Conservation (phyloP, 768 basidiomycete species). For the Suillus spraguei region DNA sequence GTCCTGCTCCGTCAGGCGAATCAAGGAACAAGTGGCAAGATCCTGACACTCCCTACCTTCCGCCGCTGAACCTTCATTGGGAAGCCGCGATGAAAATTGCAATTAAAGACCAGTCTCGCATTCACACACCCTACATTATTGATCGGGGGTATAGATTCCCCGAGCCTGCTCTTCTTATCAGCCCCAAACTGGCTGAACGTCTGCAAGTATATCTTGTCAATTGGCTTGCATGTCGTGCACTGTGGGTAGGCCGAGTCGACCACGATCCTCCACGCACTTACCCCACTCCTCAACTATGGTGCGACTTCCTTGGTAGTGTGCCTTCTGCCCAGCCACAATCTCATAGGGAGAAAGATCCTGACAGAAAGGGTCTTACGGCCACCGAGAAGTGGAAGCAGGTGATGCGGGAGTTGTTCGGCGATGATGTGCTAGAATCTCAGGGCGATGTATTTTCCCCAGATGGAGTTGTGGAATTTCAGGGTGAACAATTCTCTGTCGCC, state of each 20-base stretch:
- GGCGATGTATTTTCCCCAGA: not conserved
- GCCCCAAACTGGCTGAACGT: not conserved
- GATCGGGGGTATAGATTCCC: slow-evolving; percentile 8
- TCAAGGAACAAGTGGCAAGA: slow-evolving; percentile 7
- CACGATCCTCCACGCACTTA: not conserved
- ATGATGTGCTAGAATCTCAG: not conserved
- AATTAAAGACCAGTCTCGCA: not conserved
- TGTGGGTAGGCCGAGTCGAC: slow-evolving; percentile 3
- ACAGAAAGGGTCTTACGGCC: not conserved
- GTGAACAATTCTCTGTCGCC: not conserved
- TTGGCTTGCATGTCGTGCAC: slow-evolving; percentile 3
- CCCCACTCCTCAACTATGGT: slow-evolving; percentile 9
- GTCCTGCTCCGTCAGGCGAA: not conserved
- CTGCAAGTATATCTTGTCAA: not conserved
- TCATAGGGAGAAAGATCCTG: not conserved
- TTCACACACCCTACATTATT: not conserved
- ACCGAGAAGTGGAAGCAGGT: slow-evolving; percentile 1
- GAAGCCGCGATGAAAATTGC: not conserved
- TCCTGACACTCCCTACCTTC: not conserved
- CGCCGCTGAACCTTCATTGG: not conserved
- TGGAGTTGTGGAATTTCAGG: slow-evolving; percentile 4
- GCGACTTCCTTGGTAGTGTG: slow-evolving; percentile 3
- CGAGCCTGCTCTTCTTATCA: not conserved
- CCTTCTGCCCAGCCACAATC: not conserved
- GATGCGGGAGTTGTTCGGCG: slow-evolving; percentile 10